Conservation (phyloP, 306 rosid species). For the Neltuma alba region DNA sequence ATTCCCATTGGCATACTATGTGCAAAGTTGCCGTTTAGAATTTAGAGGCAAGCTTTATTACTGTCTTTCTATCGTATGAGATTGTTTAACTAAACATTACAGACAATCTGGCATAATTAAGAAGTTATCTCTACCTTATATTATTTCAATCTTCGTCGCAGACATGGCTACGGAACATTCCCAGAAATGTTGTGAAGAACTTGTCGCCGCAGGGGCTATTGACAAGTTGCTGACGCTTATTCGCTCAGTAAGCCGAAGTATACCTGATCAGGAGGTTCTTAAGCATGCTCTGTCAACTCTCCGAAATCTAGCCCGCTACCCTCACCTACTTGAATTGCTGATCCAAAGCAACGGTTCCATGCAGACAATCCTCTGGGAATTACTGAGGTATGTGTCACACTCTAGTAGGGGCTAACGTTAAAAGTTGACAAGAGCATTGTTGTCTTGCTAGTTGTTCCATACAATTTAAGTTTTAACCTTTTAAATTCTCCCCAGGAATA, state of each 20-base stretch:
- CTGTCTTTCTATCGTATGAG: not conserved
- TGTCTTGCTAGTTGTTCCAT: not conserved
- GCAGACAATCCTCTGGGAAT: constrained; percentile 63
- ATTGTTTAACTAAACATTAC: not conserved
- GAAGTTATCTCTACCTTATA: not conserved
- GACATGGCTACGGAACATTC: constrained; percentile 89
- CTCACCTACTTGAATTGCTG: constrained; percentile 68
- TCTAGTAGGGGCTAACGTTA: not conserved
- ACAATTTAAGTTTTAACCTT: not conserved
- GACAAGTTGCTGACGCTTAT: constrained; percentile 69
- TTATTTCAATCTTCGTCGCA: constrained; percentile 34
- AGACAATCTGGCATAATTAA: not conserved
- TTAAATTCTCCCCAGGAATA: constrained; percentile 62
- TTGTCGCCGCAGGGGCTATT: constrained; percentile 84
- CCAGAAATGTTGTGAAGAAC: constrained; percentile 88
- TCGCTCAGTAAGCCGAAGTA: constrained; percentile 80
- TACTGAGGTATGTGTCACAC: constrained; percentile 57
- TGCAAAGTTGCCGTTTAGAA: not conserved
- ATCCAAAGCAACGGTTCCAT: constrained; percentile 55
- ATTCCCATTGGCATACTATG: not conserved
- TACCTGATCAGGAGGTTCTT: constrained; percentile 81
- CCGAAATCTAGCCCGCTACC: constrained; percentile 79
- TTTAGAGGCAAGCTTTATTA: too few relatives aligned
- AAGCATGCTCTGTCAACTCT: constrained; percentile 84
- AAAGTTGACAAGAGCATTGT: constrained; percentile 16